Percentiles rank a stretch among this genome's conserved stretches.
These are phyloP conservation scores for Uronychia binucleata DNA, from an alignment of 73 alveolate species.

Conservation along the genomic window DNA sequence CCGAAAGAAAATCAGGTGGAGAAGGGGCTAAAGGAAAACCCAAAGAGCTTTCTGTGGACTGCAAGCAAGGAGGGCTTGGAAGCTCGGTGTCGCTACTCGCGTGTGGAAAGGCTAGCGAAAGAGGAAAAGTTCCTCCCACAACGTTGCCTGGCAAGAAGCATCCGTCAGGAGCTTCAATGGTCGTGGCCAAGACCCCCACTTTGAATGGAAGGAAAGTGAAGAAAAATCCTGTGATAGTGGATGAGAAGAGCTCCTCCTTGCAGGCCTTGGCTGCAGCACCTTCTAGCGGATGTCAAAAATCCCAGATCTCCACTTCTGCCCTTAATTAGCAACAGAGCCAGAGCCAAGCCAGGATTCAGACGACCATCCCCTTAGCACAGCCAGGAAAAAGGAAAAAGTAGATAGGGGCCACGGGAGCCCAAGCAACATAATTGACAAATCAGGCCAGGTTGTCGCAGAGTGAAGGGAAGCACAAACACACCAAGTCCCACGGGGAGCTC, in stretches of 20 bases:
- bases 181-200: not conserved
- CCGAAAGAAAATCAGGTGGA: not conserved
- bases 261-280: not conserved
- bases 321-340: not conserved
- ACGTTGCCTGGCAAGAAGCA: not conserved
- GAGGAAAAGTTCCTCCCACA: not conserved
- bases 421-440: not conserved
- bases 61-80: not conserved
- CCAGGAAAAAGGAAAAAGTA: not conserved
- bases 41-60: not conserved
- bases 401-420: not conserved
- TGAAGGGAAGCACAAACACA: not conserved
- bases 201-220: not conserved
- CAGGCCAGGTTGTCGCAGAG: not conserved
- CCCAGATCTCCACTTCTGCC: not conserved
- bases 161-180: not conserved
- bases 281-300: not conserved
- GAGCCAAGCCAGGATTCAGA: not conserved
- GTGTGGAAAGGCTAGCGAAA: not conserved
- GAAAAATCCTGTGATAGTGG: not conserved
- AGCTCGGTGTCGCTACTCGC: not conserved
- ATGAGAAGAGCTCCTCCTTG: not conserved
- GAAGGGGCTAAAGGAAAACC: not conserved
- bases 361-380: not conserved
- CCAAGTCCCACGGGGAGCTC: not conserved